Evolutionary conservation across 2,329 filamentous ascomycete genomes (phyloP), one percentile per base, ranked within the genome.

Genomic region (Mycosphaerella sp.): DNA sequence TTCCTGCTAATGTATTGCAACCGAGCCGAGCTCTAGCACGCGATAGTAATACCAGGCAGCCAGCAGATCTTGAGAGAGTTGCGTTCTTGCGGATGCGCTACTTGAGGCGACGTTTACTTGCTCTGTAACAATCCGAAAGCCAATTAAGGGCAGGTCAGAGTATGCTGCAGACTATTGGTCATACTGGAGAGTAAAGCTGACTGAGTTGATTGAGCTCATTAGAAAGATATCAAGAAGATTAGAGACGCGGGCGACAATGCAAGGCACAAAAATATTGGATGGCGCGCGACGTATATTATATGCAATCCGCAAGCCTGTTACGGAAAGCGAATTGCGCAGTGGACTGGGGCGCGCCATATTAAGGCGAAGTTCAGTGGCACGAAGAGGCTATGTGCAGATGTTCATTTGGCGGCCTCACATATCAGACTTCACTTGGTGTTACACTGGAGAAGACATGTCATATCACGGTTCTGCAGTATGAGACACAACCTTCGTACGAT

Each of bases 301-400:
- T 42, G 40, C 21, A 42, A n/a, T 17, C 11, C 2, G 14, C 40
- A 42, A 23, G 21, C n/a, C 40, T 12, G 3, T n/a, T 17, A 42
- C 40, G 14, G 8, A 12, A 23, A 44, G 23, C 17, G 14, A 23
- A 26, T 26, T 26, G 4, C 17, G 21, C 41, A 29, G 8, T 26
- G 4, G 6, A 21, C 21, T 29, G 41, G 1, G 41, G 34, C 14
- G 40, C 26, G 48, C 40, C 6, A 44, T 51, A 36, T 42, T 34
- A 40, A 51, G 48, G 48, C 48, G 48, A 44, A 51, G 48, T 17
- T 51, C 41, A 43, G 40, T 21, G 40, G n/a, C 10, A 31, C 12
- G 29, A 23, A 51, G 48, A 43, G 48, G 41, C 48, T 51, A 51
- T 50, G 45, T 48, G 40, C 34, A 36, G 7, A 14, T 26, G n/a